Base-by-base conservation (phyloP, 768 basidiomycete genomes). In the Calocybe gangraenosa region DNA sequence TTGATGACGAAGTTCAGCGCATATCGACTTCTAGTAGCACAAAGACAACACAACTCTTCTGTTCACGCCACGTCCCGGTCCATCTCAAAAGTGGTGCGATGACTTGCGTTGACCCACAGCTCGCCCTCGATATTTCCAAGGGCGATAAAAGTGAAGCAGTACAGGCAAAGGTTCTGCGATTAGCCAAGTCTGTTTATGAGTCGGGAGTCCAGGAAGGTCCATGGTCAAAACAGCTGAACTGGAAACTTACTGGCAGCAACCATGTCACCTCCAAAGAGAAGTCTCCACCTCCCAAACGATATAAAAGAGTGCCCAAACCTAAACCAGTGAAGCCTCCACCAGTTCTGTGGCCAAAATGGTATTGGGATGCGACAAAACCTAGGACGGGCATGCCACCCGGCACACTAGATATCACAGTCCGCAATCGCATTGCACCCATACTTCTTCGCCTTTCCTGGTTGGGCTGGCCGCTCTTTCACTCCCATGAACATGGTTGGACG, bases 281-380 rank as follows among this genome's bases (percentile, higher is more conserved):
- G 31, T 48, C 20, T 41, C 33, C 37, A 25, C 28, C 17, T 42
- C 15, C 44, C 9, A 52, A 51, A 48, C 56, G 17, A 48, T 69
- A 56, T 39, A 71, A 70, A 30, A 42, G 52, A 18, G 25, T 36
- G 3, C 51, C 57, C 31, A 69, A 67, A 37, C 40, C 56, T 0
- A 71, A 69, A 43, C 60, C 63, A 8, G 35, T 53, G 11, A 77
- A 75, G 52, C 66, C 68, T 3, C 73, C 73, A 9, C 67, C 74
- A 0, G 74, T 82, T 0, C 44, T 71, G n/a, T 97, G 94, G 92
- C 95, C 94, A 1, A 88, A 90, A 60, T 98, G 96, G 96, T 99
- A 90, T 59, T 92, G 86, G 88, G 93, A 97, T 19, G 77, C 91
- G 2, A 71, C 84, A 2, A 82, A 73, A 55, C 89, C 85, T 2